Conservation (phyloP, 257 asterid species). For the Sherardia arvensis region DNA sequence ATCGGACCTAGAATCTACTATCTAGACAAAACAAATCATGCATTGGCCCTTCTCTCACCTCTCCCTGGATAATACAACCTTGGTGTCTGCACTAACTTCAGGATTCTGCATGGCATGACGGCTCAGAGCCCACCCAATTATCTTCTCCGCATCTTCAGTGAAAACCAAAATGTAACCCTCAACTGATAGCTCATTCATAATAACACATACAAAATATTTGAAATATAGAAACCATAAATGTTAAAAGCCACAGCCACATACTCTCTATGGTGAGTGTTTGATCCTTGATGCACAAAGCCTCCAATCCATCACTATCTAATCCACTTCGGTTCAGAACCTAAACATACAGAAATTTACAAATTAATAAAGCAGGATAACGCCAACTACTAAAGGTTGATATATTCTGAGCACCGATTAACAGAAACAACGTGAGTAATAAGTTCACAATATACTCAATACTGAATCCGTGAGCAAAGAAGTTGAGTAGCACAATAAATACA, state of each 20-base stretch:
- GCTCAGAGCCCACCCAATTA: slow-evolving; percentile 80
- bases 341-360: not conserved
- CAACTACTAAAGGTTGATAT: not conserved
- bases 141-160: slow-evolving; percentile 68
- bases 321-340: slow-evolving; percentile 72
- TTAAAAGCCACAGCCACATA: slow-evolving; percentile 24
- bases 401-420: not conserved
- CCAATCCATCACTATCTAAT: slow-evolving; percentile 68
- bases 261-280: slow-evolving; percentile 78
- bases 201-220: not conserved
- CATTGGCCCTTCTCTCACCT: slow-evolving; percentile 36
- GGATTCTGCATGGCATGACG: slow-evolving; percentile 52
- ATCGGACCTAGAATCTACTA: not conserved
- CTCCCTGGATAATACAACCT: slow-evolving; percentile 49
- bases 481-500: not conserved
- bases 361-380: not conserved
- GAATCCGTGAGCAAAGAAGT: not conserved
- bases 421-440: not conserved
- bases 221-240: not conserved
- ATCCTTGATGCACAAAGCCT: slow-evolving; percentile 51
- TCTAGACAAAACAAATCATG: slow-evolving; percentile 8
- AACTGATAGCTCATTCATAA: slow-evolving; percentile 1
- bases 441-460: not conserved
- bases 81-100: slow-evolving; percentile 38
- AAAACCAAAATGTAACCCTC: slow-evolving; percentile 15